Evolutionary conservation across 257 asterid genomes (phyloP).

Genomic region (Henckelia pumila): DNA sequence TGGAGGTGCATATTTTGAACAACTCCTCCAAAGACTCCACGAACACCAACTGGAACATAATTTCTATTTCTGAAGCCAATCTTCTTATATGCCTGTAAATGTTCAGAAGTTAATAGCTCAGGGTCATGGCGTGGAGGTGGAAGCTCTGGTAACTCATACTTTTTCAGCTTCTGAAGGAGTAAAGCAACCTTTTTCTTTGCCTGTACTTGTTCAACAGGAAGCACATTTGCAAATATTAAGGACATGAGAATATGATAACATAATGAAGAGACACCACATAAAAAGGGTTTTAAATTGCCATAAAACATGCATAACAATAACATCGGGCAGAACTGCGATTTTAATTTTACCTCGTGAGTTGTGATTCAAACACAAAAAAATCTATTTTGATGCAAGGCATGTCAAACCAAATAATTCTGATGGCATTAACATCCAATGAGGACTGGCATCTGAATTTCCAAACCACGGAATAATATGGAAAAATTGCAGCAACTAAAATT

Average conservation of each 20-base stretch:
- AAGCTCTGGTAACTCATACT: slow-evolving; percentile 93
- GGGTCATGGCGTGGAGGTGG: slow-evolving; percentile 96
- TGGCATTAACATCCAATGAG: too few species aligned
- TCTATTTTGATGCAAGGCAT: neutral
- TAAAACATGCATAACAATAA: neutral
- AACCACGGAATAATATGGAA: too few species aligned
- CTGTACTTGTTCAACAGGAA: slow-evolving; percentile 47
- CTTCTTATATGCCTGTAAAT: slow-evolving; percentile 86
- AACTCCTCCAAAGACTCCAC: slow-evolving; percentile 98
- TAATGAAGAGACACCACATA: neutral
- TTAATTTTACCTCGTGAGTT: neutral
- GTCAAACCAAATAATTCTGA: neutral
- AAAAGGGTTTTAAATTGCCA: neutral
- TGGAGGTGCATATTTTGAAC: slow-evolving; percentile 98
- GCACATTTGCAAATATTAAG: slow-evolving; percentile 10
- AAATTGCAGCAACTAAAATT: too few species aligned
- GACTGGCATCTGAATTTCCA: too few species aligned
- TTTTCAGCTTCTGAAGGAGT: slow-evolving; percentile 91
- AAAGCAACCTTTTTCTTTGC: slow-evolving; percentile 97
- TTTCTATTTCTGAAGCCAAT: slow-evolving; percentile 88
- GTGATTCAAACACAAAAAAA: neutral
- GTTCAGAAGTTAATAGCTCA: slow-evolving; percentile 83
- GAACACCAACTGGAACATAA: slow-evolving; percentile 96
- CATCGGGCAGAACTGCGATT: neutral
- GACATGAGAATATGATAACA: neutral